A percentile compares a stretch with the other conserved stretches of the same genome.
Conservation (phyloP, 495 filamentous ascomycete species). For the Collariella sp. region DNA sequence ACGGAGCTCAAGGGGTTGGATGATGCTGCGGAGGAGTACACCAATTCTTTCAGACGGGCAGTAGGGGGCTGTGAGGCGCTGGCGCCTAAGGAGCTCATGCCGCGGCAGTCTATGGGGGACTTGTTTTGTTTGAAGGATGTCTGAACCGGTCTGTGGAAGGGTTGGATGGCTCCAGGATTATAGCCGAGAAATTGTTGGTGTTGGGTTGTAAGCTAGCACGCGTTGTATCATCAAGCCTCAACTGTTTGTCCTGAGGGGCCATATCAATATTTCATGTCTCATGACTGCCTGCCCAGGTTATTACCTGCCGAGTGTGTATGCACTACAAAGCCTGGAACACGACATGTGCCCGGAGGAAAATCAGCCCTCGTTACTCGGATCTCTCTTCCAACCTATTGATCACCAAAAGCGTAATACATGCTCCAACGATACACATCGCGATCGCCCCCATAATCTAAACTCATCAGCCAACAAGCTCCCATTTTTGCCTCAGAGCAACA, state of each 20-base stretch:
- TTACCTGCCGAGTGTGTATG: background rate
- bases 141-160: background rate
- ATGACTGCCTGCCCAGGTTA: too few relatives aligned
- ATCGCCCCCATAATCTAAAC: slow-evolving; percentile 58
- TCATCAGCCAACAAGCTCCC: background rate
- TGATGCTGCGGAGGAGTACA: slow-evolving; percentile 31
- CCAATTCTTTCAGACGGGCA: slow-evolving; percentile 30
- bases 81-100: slow-evolving; percentile 13
- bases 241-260: too few relatives aligned
- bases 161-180: too few relatives aligned
- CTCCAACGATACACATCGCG: slow-evolving; percentile 68
- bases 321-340: too few relatives aligned
- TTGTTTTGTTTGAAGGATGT: slow-evolving; percentile 22
- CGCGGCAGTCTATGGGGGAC: slow-evolving; percentile 17
- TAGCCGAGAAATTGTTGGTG: too few relatives aligned
- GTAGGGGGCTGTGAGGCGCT: slow-evolving; percentile 34
- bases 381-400: slow-evolving; percentile 30
- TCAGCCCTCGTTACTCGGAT: slow-evolving; percentile 5
- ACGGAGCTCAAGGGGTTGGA: slow-evolving; percentile 29
- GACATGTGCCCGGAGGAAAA: background rate
- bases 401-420: slow-evolving; percentile 52
- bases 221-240: background rate
- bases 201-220: background rate
- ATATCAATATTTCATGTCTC: too few relatives aligned
- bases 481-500: slow-evolving; percentile 24